Evolutionary conservation across 1,139 yeast genomes (phyloP).

Genomic region (Trichomonascaceae sp.): DNA sequence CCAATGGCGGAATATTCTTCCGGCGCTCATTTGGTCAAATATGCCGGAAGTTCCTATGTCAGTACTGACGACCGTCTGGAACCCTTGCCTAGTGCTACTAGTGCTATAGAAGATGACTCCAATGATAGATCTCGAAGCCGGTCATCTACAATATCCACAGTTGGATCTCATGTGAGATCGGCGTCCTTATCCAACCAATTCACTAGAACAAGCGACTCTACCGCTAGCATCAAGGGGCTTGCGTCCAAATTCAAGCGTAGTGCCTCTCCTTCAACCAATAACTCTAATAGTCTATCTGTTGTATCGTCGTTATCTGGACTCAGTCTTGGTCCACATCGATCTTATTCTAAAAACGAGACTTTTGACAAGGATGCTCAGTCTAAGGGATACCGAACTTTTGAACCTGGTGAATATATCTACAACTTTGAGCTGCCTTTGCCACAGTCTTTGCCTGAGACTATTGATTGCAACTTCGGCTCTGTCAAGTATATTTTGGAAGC

Average conservation of each 20-base stretch:
- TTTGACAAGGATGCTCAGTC: constrained; percentile 29
- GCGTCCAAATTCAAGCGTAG: constrained; percentile 18
- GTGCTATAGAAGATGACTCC: background rate
- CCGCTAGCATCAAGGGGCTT: constrained; percentile 14
- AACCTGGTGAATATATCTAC: constrained; percentile 86
- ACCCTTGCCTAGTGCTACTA: constrained; percentile 4
- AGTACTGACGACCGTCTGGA: constrained; percentile 14
- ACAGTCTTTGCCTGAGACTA: constrained; percentile 75
- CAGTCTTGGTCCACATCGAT: constrained; percentile 21
- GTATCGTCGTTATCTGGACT: constrained; percentile 13
- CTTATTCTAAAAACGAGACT: constrained; percentile 21
- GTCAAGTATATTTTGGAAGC: constrained; percentile 69
- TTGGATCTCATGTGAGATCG: constrained; percentile 1
- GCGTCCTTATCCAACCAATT: constrained; percentile 10
- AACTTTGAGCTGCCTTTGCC: constrained; percentile 87
- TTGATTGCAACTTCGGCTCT: constrained; percentile 72
- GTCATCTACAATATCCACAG: constrained; percentile 1
- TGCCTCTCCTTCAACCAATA: constrained; percentile 17
- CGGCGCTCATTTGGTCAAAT: constrained; percentile 56
- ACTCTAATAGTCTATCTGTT: constrained; percentile 4
- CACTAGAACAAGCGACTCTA: constrained; percentile 10
- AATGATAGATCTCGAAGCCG: background rate
- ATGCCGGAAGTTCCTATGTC: constrained; percentile 3
- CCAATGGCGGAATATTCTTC: constrained; percentile 35
- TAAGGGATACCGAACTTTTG: constrained; percentile 41